Percentiles rank a stretch among this genome's conserved stretches.
Evolutionary conservation across 345 rosid species (phyloP).

Genomic region (Limnanthes douglasii): DNA sequence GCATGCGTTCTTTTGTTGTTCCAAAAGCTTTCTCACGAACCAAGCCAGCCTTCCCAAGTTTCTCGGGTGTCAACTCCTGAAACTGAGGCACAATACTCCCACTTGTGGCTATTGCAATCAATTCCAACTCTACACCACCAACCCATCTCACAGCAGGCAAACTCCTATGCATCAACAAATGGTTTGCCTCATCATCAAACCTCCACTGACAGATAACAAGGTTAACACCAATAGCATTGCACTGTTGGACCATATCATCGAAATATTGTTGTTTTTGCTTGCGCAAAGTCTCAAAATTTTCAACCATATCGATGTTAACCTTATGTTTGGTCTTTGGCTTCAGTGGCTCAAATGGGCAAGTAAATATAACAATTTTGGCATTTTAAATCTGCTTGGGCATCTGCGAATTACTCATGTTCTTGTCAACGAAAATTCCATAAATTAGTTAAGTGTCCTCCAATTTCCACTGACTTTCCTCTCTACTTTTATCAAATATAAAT

Average conservation of each 20-base stretch:
- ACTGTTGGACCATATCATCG: conserved; percentile 91
- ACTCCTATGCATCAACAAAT: conserved; percentile 83
- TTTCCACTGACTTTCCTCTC: conserved; percentile 96
- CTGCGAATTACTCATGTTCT: conserved; percentile 97
- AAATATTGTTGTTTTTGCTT: conserved; percentile 85
- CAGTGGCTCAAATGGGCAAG: conserved; percentile 97
- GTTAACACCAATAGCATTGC: conserved; percentile 97
- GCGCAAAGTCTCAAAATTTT: conserved; percentile 85
- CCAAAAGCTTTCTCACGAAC: conserved; percentile 50
- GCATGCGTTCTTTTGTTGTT: conserved; percentile 45
- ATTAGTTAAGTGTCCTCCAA: conserved; percentile 82
- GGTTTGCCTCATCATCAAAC: conserved; percentile 98
- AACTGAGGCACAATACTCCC: conserved; percentile 97
- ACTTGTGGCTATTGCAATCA: conserved; percentile 98
- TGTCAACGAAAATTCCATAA: conserved; percentile 76
- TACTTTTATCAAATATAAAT: conserved; percentile 84
- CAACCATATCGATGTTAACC: conserved; percentile 95
- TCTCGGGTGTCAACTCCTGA: conserved; percentile 90
- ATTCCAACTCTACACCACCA: conserved; percentile 97
- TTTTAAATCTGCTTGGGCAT: conserved; percentile 88
- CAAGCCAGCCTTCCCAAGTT: conserved; percentile 77
- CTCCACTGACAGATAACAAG: conserved; percentile 99
- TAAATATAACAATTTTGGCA: conserved; percentile 92
- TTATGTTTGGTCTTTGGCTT: conserved; percentile 99
- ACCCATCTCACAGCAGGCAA: conserved; percentile 99